A percentile compares a stretch with the other conserved stretches of the same genome.
Evolutionary conservation across 345 rosid genomes (phyloP).

Genomic region (Bruguiera sexangula): DNA sequence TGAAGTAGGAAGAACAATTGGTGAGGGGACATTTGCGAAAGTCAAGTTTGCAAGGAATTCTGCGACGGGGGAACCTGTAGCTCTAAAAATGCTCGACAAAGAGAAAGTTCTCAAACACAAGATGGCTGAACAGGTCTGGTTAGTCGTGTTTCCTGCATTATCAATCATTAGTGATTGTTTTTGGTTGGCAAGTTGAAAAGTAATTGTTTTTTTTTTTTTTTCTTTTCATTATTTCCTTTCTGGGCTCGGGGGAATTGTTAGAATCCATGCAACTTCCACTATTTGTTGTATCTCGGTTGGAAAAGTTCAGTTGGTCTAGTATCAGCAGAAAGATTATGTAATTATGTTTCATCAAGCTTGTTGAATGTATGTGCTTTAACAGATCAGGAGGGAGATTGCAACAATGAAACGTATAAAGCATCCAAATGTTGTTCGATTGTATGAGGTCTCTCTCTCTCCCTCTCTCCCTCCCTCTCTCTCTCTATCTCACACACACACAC

Average conservation of each 20-base stretch:
- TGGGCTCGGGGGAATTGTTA: neutral
- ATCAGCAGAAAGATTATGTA: neutral
- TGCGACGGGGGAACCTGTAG: slow-evolving; percentile 77
- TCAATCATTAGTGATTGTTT: neutral
- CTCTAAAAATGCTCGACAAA: slow-evolving; percentile 92
- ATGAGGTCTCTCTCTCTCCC: slow-evolving; percentile 55
- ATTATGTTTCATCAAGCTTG: slow-evolving; percentile 1
- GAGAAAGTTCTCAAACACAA: slow-evolving; percentile 94
- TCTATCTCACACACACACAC: no score
- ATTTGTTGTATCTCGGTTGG: neutral
- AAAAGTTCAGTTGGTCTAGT: no score
- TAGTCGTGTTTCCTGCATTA: neutral
- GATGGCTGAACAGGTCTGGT: slow-evolving; percentile 90
- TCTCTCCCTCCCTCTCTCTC: no score
- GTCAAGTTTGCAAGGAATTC: slow-evolving; percentile 93
- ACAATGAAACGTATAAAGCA: slow-evolving; percentile 94
- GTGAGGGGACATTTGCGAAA: slow-evolving; percentile 97
- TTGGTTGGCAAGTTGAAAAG: neutral
- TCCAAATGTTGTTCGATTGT: slow-evolving; percentile 81
- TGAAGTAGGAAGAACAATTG: slow-evolving; percentile 94
- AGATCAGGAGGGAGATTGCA: slow-evolving; percentile 88
- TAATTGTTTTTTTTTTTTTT: neutral
- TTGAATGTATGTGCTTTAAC: slow-evolving; percentile 23
- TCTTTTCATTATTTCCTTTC: neutral
- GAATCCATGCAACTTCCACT: neutral